These are phyloP conservation scores for Saccharomycopsis guyanensis DNA, from an alignment of 805 yeast genomes.

Conservation along the genomic window DNA sequence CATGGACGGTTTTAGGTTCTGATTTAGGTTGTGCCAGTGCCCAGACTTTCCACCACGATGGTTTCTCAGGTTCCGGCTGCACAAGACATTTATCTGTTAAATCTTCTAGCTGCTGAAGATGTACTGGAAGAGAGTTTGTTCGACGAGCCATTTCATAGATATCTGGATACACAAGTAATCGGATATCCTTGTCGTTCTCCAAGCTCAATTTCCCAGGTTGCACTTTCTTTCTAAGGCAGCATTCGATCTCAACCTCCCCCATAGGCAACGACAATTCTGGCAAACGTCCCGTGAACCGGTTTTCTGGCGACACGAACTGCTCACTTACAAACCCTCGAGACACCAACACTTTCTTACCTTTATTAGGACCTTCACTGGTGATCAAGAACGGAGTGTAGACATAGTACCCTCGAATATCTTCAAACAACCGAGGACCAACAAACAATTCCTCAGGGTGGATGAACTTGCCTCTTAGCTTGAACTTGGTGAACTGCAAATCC, in stretches of 20 bases:
- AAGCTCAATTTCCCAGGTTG: slow-evolving; percentile 58
- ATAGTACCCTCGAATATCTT: slow-evolving; percentile 68
- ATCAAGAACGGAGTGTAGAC: slow-evolving; percentile 66
- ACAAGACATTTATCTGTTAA: slow-evolving; percentile 47
- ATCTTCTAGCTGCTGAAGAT: slow-evolving; percentile 67
- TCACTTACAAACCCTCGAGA: slow-evolving; percentile 91
- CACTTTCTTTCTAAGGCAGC: slow-evolving; percentile 64
- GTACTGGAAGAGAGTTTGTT: slow-evolving; percentile 62
- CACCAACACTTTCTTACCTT: slow-evolving; percentile 70
- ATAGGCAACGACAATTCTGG: slow-evolving; percentile 65
- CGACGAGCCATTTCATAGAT: slow-evolving; percentile 70
- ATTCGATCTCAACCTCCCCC: slow-evolving; percentile 64
- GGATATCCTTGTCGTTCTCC: slow-evolving; percentile 58
- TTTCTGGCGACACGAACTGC: slow-evolving; percentile 49
- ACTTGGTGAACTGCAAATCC: slow-evolving; percentile 77
- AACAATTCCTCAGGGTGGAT: slow-evolving; percentile 82
- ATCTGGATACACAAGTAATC: slow-evolving; percentile 74
- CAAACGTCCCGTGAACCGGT: slow-evolving; percentile 36
- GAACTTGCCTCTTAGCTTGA: slow-evolving; percentile 68
- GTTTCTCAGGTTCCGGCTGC: background rate
- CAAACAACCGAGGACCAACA: slow-evolving; percentile 80
- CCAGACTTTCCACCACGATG: slow-evolving; percentile 12
- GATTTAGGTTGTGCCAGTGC: background rate
- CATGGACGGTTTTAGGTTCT: slow-evolving; percentile 23
- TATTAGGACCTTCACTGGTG: slow-evolving; percentile 45